Evolutionary conservation across 495 filamentous ascomycete species (phyloP).

Genomic region (Trichodelitschia bisporula): DNA sequence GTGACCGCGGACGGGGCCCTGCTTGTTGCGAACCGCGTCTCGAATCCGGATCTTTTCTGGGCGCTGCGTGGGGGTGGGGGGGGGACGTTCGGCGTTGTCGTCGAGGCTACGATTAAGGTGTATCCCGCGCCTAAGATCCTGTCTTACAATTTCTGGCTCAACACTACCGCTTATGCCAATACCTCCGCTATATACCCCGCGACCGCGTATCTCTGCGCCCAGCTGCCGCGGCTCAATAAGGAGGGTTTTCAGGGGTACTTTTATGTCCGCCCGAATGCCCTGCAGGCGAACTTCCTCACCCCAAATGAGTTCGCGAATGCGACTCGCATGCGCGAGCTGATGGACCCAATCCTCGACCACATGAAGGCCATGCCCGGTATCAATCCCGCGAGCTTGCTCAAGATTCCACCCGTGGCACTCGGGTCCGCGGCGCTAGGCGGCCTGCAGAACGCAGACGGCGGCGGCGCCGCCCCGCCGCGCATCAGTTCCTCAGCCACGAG

Average conservation of each 20-base stretch:
- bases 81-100: slow-evolving; percentile 2
- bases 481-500: too few species aligned
- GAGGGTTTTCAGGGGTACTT: background rate
- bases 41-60: slow-evolving; percentile 2
- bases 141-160: background rate
- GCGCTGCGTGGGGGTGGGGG: slow-evolving; percentile 1
- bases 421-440: background rate
- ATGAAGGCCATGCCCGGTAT: background rate
- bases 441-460: too few species aligned
- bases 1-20: background rate
- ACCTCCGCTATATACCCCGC: background rate
- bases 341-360: background rate
- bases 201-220: background rate
- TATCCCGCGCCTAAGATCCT: background rate
- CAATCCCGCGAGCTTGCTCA: background rate
- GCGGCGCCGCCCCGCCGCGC: too few species aligned
- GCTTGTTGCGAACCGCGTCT: background rate
- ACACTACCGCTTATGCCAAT: background rate
- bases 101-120: background rate
- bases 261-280: background rate
- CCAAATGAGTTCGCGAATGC: background rate
- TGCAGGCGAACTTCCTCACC: background rate
- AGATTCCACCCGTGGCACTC: background rate
- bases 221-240: background rate
- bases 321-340: background rate